Conservation (phyloP, 2,329 filamentous ascomycete genomes). For the Leptographium lundbergii region DNA sequence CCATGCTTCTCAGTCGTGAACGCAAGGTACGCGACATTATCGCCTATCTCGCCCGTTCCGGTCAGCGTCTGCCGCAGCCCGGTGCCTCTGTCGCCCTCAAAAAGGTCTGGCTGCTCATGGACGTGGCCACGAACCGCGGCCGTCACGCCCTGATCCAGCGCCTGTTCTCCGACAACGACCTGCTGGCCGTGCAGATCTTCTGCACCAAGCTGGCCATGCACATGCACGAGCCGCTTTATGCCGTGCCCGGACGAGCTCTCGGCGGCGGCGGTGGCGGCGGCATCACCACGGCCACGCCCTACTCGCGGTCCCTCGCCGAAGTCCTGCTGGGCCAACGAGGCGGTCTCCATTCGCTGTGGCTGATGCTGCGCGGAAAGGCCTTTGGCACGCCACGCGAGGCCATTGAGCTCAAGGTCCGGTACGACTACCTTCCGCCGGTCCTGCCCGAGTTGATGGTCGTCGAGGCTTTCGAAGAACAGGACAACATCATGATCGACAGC, state of each 20-base stretch:
- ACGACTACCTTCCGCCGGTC: constrained; percentile 30
- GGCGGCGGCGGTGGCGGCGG: background rate
- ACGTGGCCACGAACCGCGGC: constrained; percentile 8
- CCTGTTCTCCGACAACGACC: constrained; percentile 45
- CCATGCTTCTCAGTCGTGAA: constrained; percentile 50
- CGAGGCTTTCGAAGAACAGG: background rate
- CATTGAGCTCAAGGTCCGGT: constrained; percentile 43
- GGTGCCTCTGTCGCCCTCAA: constrained; percentile 27
- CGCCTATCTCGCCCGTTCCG: constrained; percentile 43
- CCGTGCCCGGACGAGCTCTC: constrained; percentile 11
- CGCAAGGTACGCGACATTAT: constrained; percentile 48
- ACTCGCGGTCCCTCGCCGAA: constrained; percentile 27
- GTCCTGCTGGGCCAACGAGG: constrained; percentile 47
- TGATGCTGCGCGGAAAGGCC: constrained; percentile 44
- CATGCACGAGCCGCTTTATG: constrained; percentile 50
- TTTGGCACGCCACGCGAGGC: constrained; percentile 36
- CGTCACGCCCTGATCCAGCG: constrained; percentile 34
- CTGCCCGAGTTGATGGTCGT: constrained; percentile 8
- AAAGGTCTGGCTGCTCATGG: constrained; percentile 47
- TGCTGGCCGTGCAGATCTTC: constrained; percentile 52
- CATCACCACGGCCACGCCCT: background rate
- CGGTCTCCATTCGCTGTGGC: constrained; percentile 41
- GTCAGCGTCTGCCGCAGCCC: constrained; percentile 39
- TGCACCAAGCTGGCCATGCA: constrained; percentile 60
- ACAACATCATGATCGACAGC: background rate